Conservation (phyloP, 805 yeast species). For the Naumovozyma baii region DNA sequence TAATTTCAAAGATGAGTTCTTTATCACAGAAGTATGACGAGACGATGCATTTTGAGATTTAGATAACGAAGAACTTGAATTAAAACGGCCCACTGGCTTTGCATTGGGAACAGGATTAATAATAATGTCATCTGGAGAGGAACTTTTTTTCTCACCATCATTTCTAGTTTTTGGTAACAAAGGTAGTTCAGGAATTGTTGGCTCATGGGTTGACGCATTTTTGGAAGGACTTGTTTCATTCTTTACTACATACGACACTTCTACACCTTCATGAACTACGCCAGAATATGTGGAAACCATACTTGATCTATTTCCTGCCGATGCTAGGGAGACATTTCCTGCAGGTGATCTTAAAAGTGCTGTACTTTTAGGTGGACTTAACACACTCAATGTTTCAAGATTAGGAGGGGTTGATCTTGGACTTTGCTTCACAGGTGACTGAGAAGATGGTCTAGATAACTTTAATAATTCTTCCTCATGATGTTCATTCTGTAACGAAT, state of each 20-base stretch:
- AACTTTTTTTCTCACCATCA: not conserved
- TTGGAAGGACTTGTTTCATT: constrained; percentile 4
- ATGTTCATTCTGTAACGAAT: constrained; percentile 14
- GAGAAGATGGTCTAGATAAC: constrained; percentile 1
- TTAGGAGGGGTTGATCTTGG: constrained; percentile 3
- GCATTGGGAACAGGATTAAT: constrained; percentile 15
- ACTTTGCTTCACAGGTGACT: constrained; percentile 1
- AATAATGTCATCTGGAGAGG: constrained; percentile 8
- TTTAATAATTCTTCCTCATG: constrained; percentile 8
- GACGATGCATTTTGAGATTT: not conserved
- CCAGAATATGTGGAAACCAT: constrained; percentile 27
- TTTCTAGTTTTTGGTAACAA: not conserved
- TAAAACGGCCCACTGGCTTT: constrained; percentile 15
- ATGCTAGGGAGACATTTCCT: constrained; percentile 6
- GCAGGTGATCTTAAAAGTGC: constrained; percentile 7
- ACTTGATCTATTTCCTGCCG: constrained; percentile 13
- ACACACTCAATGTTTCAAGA: not conserved
- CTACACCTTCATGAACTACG: constrained; percentile 27
- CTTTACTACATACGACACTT: constrained; percentile 22
- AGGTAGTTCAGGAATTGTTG: not conserved
- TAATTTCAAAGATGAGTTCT: not conserved
- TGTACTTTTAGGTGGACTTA: not conserved
- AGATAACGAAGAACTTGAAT: constrained; percentile 3
- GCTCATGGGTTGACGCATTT: not conserved
- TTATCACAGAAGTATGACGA: not conserved